Evolutionary conservation across 805 yeast genomes (phyloP), one percentile per base, ranked within the genome.

Genomic region (Schwanniomyces sp.): DNA sequence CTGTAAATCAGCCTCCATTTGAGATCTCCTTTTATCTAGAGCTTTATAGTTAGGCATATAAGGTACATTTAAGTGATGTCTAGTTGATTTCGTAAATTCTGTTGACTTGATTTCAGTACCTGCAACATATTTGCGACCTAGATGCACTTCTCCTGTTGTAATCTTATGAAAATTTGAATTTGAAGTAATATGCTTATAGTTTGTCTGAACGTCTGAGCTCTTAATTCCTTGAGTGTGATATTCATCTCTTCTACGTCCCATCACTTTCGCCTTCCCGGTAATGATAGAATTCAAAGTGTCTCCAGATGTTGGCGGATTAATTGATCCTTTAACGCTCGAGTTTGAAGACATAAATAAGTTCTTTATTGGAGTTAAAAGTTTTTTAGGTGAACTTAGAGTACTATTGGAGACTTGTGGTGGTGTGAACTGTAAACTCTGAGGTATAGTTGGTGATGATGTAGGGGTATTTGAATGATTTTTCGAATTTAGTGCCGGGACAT

Each of bases 281-380:
- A 42, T 44, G 24, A 49, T 47, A 36, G 40, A 41, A 40, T 44
- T 45, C 40, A 48, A 43, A 18, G 17, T 40, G 37, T 53, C 49
- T 41, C 29, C 40, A 12, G 54, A 37, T 14, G 41, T 12, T 17
- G 46, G 38, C 8, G 32, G 34, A n/a, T 21, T 18, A 26, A 21
- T 34, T 11, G 43, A 18, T 11, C 51, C 37, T 40, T 51, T 61
- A 12, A 52, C 26, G 41, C 55, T 58, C 21, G 10, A 9, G 46
- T 43, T 55, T 53, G 39, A 56, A 4, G 49, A 45, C 48, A 53
- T 57, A 53, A 67, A 70, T 45, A 66, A 41, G 48, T 68, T 67
- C 50, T 61, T 63, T 14, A 70, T 69, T 1, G 75, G 75, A 1
- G 70, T 63, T 28, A 70, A 54, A 28, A 70, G 55, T 52, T 70